A percentile compares a stretch with the other conserved stretches of the same genome.
phyloP scores from a whole-genome alignment of 306 rosid genomes.

The Vigna angularis region DNA sequence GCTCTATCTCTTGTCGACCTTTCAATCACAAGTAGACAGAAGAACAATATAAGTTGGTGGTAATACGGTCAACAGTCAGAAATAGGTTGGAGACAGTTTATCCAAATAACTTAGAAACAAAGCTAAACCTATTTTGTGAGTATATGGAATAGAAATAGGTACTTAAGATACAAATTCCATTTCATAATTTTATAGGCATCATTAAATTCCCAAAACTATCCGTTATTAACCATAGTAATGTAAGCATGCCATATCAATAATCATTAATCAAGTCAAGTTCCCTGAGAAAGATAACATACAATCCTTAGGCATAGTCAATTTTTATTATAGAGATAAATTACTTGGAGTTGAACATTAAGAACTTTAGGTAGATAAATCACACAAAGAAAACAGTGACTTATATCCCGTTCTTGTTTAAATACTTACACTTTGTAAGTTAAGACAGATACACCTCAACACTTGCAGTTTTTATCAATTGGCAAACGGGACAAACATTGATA shows the following conservation, averaged over 20 bases:
- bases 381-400: constrained; percentile 37
- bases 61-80: not conserved
- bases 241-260: not conserved
- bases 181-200: not conserved
- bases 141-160: not conserved
- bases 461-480: constrained; percentile 74
- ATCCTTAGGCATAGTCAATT: not conserved
- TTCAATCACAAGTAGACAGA: not conserved
- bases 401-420: constrained; percentile 26
- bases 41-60: not conserved
- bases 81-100: not conserved
- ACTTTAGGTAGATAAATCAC: constrained; percentile 31
- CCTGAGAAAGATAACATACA: not conserved
- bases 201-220: not conserved
- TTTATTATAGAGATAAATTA: constrained; percentile 33
- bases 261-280: constrained; percentile 8
- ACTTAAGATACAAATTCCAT: not conserved
- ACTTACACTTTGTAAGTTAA: constrained; percentile 50
- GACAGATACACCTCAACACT: constrained; percentile 77
- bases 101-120: not conserved
- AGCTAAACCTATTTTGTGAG: not conserved
- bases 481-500: constrained; percentile 75
- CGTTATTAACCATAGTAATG: constrained; percentile 4
- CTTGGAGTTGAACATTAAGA: constrained; percentile 24
- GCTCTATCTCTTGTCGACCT: too few relatives aligned